Evolutionary conservation across 1,139 yeast genomes (phyloP).

Genomic region (Tardiomyces digboiensis): DNA sequence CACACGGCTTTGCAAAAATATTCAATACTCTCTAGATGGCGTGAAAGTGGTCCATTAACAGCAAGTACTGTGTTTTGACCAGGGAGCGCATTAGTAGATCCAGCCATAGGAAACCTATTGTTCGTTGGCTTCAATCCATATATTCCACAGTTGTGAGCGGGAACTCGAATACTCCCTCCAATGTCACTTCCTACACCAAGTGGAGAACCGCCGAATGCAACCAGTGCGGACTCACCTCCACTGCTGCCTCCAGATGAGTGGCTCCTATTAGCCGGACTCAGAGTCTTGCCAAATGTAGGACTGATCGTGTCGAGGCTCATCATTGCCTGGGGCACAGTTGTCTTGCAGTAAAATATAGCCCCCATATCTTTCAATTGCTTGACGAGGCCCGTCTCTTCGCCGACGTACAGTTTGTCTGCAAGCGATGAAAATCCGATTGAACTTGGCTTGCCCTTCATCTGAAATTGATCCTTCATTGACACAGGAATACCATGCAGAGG

Average conservation of each 20-base stretch:
- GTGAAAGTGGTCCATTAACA: slow-evolving; percentile 48
- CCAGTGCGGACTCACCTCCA: slow-evolving; percentile 52
- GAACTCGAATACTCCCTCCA: slow-evolving; percentile 51
- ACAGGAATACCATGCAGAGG: slow-evolving; percentile 52
- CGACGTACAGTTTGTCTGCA: slow-evolving; percentile 1
- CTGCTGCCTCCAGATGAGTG: slow-evolving; percentile 48
- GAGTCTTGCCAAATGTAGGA: slow-evolving; percentile 35
- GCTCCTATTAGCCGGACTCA: slow-evolving; percentile 33
- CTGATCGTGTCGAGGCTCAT: slow-evolving; percentile 40
- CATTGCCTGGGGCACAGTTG: slow-evolving; percentile 38
- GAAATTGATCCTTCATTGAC: slow-evolving; percentile 40
- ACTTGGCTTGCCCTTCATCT: no score
- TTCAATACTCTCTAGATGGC: slow-evolving; percentile 53
- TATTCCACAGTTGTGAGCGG: slow-evolving; percentile 44
- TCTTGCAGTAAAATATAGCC: slow-evolving; percentile 39
- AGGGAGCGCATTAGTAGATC: slow-evolving; percentile 9
- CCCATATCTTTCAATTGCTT: slow-evolving; percentile 34
- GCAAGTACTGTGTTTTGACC: slow-evolving; percentile 49
- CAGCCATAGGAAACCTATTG: slow-evolving; percentile 39
- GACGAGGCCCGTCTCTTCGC: slow-evolving; percentile 33
- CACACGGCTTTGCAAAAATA: slow-evolving; percentile 47
- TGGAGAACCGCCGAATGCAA: slow-evolving; percentile 33
- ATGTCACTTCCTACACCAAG: slow-evolving; percentile 53
- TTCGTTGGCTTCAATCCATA: slow-evolving; percentile 18
- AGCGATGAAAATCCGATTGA: slow-evolving; percentile 26